Evolutionary conservation across 116 monocot species (phyloP).

Genomic region (Papilionanthe hybrid): DNA sequence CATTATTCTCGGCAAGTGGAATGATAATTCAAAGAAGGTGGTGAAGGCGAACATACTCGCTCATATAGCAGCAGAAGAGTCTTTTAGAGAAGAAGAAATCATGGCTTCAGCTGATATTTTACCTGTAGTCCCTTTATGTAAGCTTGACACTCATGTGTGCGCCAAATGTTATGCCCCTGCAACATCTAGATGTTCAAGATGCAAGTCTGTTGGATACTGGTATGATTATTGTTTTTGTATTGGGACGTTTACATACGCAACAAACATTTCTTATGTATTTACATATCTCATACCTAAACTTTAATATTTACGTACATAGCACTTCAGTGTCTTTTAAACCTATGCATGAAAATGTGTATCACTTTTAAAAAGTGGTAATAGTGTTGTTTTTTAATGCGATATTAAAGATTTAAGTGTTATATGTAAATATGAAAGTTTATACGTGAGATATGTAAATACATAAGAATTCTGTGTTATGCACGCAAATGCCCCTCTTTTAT

Average conservation of each 20-base stretch:
- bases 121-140: conserved; percentile 19
- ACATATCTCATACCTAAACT: no score
- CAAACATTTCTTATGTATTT: no score
- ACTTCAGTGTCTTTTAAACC: no score
- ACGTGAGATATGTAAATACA: no score
- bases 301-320: no score
- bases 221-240: conserved; percentile 20
- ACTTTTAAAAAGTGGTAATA: no score
- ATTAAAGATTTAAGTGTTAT: no score
- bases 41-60: conserved; percentile 56
- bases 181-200: conserved; percentile 86
- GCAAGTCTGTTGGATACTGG: conserved; percentile 99
- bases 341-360: no score
- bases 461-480: no score
- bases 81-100: conserved; percentile 39
- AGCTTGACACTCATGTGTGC: conserved; percentile 43
- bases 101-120: conserved; percentile 34
- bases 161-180: conserved; percentile 80
- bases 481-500: background rate
- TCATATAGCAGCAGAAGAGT: conserved; percentile 66
- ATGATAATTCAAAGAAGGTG: conserved; percentile 62
- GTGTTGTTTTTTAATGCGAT: no score
- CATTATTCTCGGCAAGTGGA: conserved; percentile 82
- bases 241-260: no score
- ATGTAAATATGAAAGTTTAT: no score